phyloP scores from a whole-genome alignment of 1,284 basidiomycete species.

The Sporisorium sorghi region DNA sequence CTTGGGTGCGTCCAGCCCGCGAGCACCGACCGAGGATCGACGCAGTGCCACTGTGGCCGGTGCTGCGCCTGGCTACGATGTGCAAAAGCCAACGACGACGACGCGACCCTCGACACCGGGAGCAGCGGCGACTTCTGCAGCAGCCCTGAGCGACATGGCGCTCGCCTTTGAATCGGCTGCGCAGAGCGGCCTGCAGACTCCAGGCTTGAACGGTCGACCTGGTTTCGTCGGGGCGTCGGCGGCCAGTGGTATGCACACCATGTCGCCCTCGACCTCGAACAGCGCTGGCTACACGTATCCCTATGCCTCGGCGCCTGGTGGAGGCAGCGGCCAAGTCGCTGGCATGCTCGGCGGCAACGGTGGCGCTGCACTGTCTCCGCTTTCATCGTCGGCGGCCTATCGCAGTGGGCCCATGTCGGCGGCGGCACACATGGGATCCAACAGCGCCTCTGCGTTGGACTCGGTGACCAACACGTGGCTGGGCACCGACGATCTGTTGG shows the following conservation, averaged over 20 bases:
- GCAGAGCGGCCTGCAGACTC: conserved; percentile 25
- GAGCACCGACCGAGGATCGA: conserved; percentile 21
- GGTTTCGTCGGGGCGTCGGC: conserved; percentile 13
- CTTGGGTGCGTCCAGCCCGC: conserved; percentile 21
- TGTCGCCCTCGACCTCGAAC: conserved; percentile 14
- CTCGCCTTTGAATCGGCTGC: conserved; percentile 47
- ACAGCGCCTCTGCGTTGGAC: conserved; percentile 18
- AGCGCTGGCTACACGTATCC: conserved; percentile 11
- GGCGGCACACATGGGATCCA: conserved; percentile 4
- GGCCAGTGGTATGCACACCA: neutral
- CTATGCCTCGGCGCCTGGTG: conserved; percentile 11
- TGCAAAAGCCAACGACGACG: conserved; percentile 2
- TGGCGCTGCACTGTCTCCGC: conserved; percentile 14
- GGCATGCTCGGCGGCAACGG: conserved; percentile 21
- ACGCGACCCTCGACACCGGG: conserved; percentile 7
- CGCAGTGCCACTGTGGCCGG: neutral
- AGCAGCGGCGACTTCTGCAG: conserved; percentile 8
- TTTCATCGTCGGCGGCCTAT: conserved; percentile 32
- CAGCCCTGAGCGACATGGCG: conserved; percentile 46
- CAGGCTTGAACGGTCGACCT: conserved; percentile 22
- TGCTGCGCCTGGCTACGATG: conserved; percentile 16
- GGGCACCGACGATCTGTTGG: conserved; percentile 47
- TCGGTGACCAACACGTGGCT: conserved; percentile 43
- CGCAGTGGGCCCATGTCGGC: conserved; percentile 7
- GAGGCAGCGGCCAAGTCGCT: conserved; percentile 1